Evolutionary conservation across 1,139 yeast genomes (phyloP).

Genomic region (Yamadazyma friedrichii): DNA sequence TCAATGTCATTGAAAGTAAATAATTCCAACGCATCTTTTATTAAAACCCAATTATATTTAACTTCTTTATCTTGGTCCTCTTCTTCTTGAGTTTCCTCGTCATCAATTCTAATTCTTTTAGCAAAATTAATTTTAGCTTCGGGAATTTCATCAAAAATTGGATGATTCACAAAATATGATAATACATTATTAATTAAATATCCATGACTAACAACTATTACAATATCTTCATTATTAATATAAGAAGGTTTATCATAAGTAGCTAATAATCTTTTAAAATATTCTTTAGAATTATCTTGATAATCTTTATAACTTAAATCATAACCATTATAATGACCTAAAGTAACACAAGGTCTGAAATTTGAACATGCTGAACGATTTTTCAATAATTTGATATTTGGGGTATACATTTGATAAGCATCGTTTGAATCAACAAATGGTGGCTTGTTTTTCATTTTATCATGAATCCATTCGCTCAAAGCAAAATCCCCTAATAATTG

Average conservation of each 20-base stretch:
- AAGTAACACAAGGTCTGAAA: constrained; percentile 45
- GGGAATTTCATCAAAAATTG: constrained; percentile 48
- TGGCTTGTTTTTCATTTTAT: constrained; percentile 43
- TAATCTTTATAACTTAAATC: constrained; percentile 43
- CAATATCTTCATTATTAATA: constrained; percentile 34
- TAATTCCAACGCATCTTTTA: constrained; percentile 35
- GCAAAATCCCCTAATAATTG: constrained; percentile 49
- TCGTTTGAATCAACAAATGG: constrained; percentile 46
- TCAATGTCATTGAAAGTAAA: constrained; percentile 27
- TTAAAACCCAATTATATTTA: constrained; percentile 31
- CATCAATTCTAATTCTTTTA: constrained; percentile 16
- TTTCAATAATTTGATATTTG: constrained; percentile 37
- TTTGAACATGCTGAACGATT: constrained; percentile 39
- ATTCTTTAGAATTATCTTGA: constrained; percentile 40
- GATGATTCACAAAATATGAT: constrained; percentile 44
- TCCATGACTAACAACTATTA: constrained; percentile 44
- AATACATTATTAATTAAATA: constrained; percentile 42
- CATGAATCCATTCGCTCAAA: constrained; percentile 49
- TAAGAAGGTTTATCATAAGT: constrained; percentile 43
- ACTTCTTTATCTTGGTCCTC: constrained; percentile 15
- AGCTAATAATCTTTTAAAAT: constrained; percentile 44
- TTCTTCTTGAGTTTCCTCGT: constrained; percentile 11
- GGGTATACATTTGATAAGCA: constrained; percentile 50
- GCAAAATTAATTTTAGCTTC: constrained; percentile 42
- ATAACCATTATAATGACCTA: constrained; percentile 49